These are phyloP conservation scores for Neurospora sp. DNA, from an alignment of 495 filamentous ascomycete genomes.

Conservation along the genomic window DNA sequence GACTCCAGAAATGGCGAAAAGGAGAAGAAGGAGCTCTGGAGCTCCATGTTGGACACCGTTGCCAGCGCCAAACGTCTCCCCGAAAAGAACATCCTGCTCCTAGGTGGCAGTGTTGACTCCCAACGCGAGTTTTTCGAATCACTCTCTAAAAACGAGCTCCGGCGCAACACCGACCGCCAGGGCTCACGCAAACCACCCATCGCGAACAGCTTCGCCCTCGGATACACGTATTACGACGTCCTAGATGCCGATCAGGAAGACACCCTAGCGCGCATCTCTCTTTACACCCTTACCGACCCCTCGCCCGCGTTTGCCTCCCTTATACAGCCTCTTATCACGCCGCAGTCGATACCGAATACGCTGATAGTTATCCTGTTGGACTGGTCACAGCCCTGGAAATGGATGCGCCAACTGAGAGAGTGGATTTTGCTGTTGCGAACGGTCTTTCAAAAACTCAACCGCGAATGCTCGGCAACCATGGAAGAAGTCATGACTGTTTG, in stretches of 20 bases:
- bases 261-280: constrained; percentile 80
- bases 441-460: constrained; percentile 62
- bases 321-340: constrained; percentile 74
- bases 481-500: constrained; percentile 67
- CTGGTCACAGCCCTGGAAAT: constrained; percentile 88
- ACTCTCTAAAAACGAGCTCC: constrained; percentile 53
- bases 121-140: constrained; percentile 86
- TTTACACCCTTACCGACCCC: constrained; percentile 79
- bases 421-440: constrained; percentile 77
- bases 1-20: constrained; percentile 55
- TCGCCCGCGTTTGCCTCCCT: constrained; percentile 75
- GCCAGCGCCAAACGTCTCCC: constrained; percentile 84
- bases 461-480: constrained; percentile 68
- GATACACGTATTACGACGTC: constrained; percentile 93
- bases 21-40: constrained; percentile 86
- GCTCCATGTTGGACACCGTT: constrained; percentile 80
- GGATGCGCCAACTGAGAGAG: constrained; percentile 76
- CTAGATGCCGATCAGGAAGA: constrained; percentile 94
- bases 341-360: constrained; percentile 76
- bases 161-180: constrained; percentile 45
- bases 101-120: constrained; percentile 81
- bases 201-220: constrained; percentile 86
- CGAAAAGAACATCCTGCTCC: constrained; percentile 81
- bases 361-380: constrained; percentile 82
- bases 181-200: constrained; percentile 64